These are phyloP conservation scores for Anethum foeniculum DNA, from an alignment of 140 eudicot species.

Conservation along the genomic window DNA sequence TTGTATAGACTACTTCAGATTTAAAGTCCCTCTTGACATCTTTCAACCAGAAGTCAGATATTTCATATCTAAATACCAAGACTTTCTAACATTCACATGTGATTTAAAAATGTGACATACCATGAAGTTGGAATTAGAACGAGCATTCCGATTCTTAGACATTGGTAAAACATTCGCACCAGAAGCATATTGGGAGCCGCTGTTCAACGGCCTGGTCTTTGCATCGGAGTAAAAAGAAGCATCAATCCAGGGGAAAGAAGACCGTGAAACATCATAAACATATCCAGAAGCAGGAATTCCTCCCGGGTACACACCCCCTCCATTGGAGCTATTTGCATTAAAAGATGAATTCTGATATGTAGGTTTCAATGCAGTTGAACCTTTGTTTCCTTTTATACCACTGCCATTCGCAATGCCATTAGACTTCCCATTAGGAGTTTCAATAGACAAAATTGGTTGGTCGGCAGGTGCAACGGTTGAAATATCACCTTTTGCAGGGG, in stretches of 20 bases:
- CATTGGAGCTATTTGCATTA: constrained; percentile 33
- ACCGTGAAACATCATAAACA: constrained; percentile 42
- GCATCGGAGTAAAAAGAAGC: constrained; percentile 36
- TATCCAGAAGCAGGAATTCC: constrained; percentile 28
- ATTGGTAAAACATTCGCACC: constrained; percentile 27
- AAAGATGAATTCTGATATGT: constrained; percentile 34
- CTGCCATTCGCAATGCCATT: constrained; percentile 27
- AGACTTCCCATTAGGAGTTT: constrained; percentile 29
- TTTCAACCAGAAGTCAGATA: neutral
- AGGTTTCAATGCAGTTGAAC: constrained; percentile 24
- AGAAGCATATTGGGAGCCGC: constrained; percentile 20
- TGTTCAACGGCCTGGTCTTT: constrained; percentile 28
- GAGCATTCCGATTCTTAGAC: constrained; percentile 40
- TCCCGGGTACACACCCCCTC: constrained; percentile 29
- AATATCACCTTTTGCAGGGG: constrained; percentile 41
- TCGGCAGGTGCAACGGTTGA: constrained; percentile 32
- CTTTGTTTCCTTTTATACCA: constrained; percentile 40
- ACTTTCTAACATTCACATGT: neutral
- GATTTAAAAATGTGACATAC: constrained; percentile 21
- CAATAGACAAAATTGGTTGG: constrained; percentile 40
- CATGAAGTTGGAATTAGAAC: constrained; percentile 34
- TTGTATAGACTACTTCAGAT: neutral
- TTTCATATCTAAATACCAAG: neutral
- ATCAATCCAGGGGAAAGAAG: constrained; percentile 59
- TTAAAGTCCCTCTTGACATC: neutral